A percentile compares a stretch with the other conserved stretches of the same genome.
Conservation (phyloP, 805 yeast species). For the Zygosaccharomyces bailii region DNA sequence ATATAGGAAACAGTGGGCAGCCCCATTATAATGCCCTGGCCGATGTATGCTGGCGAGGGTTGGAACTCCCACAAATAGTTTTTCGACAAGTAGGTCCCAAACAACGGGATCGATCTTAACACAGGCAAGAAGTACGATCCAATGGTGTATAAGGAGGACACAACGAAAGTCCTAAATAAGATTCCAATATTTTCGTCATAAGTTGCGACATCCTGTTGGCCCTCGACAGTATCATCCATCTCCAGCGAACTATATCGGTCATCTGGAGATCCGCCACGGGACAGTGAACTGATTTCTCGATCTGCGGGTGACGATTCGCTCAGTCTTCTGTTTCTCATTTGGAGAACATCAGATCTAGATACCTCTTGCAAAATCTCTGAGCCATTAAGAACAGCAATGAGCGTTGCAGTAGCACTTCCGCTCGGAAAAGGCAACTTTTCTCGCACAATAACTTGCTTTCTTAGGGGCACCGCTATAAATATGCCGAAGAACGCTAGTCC, state of each 20-base stretch:
- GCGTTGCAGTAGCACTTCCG: slow-evolving; percentile 93
- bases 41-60: slow-evolving; percentile 95
- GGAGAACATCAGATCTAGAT: slow-evolving; percentile 34
- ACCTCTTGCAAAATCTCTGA: slow-evolving; percentile 46
- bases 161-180: slow-evolving; percentile 54
- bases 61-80: slow-evolving; percentile 82
- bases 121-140: slow-evolving; percentile 70
- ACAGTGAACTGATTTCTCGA: slow-evolving; percentile 6
- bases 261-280: slow-evolving; percentile 4
- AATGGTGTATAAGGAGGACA: slow-evolving; percentile 72
- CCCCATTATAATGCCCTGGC: slow-evolving; percentile 98
- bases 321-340: slow-evolving; percentile 31
- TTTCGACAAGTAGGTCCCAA: slow-evolving; percentile 61
- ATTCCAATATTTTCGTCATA: slow-evolving; percentile 60
- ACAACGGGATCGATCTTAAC: slow-evolving; percentile 65
- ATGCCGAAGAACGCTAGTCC: slow-evolving; percentile 94
- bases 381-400: slow-evolving; percentile 82
- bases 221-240: neutral
- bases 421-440: slow-evolving; percentile 91
- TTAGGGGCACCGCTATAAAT: slow-evolving; percentile 85
- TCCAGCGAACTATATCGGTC: slow-evolving; percentile 8
- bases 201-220: slow-evolving; percentile 10
- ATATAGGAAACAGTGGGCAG: slow-evolving; percentile 84
- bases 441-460: slow-evolving; percentile 81
- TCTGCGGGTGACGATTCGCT: slow-evolving; percentile 23